A percentile compares a stretch with the other conserved stretches of the same genome.
These are phyloP conservation scores for Metschnikowia lachancei DNA, from an alignment of 805 yeast species.

Conservation along the genomic window DNA sequence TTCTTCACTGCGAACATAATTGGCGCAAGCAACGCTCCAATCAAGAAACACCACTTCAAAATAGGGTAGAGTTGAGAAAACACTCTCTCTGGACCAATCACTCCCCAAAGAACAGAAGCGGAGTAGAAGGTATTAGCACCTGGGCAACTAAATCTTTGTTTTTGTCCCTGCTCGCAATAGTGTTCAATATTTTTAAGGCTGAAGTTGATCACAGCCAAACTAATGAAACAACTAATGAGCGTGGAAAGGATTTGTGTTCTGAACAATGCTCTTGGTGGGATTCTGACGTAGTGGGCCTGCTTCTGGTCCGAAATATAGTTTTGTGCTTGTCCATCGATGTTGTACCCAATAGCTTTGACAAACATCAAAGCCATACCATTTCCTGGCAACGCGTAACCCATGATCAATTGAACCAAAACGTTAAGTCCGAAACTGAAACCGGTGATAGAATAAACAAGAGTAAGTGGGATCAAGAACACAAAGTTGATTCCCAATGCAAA, in stretches of 20 bases:
- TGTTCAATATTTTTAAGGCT: constrained; percentile 34
- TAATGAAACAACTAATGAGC: constrained; percentile 39
- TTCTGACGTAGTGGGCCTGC: constrained; percentile 43
- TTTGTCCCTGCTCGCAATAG: constrained; percentile 32
- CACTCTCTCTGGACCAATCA: constrained; percentile 30
- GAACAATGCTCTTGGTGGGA: constrained; percentile 40
- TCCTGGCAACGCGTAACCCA: constrained; percentile 46
- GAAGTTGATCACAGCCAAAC: constrained; percentile 42
- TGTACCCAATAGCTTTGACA: constrained; percentile 47
- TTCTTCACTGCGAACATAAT: constrained; percentile 35
- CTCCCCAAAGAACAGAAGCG: constrained; percentile 45
- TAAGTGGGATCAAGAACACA: constrained; percentile 40
- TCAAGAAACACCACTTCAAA: constrained; percentile 29
- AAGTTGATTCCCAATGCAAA: constrained; percentile 40
- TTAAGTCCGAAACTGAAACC: constrained; percentile 40
- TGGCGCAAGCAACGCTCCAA: constrained; percentile 40
- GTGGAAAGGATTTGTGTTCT: constrained; percentile 44
- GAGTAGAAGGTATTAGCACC: constrained; percentile 40
- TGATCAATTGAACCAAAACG: constrained; percentile 41
- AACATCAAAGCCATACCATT: constrained; percentile 49
- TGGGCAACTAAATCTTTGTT: constrained; percentile 38
- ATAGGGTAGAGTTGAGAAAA: constrained; percentile 17
- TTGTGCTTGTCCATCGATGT: constrained; percentile 47
- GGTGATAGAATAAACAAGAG: constrained; percentile 34
- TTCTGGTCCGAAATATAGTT: constrained; percentile 47